These are phyloP conservation scores for Monilinia laxa DNA, from an alignment of 2,329 filamentous ascomycete species.

Conservation along the genomic window DNA sequence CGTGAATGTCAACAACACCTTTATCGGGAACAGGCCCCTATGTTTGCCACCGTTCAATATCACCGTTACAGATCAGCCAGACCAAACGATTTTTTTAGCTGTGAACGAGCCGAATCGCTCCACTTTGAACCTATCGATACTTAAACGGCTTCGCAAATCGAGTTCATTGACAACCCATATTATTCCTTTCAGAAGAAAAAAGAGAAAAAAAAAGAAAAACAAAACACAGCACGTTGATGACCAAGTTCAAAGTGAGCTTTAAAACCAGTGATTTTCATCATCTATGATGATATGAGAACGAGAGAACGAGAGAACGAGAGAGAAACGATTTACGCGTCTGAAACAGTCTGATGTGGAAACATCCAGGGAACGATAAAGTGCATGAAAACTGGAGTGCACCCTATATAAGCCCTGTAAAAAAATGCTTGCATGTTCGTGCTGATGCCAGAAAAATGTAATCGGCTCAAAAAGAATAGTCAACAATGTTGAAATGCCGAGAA, in stretches of 20 bases:
- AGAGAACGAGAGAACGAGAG: neutral
- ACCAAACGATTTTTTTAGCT: neutral
- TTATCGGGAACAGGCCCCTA: neutral
- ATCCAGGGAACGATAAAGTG: too few species aligned
- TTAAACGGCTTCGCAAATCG: neutral
- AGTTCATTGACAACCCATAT: neutral
- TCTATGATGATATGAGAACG: neutral
- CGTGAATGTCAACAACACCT: too few species aligned
- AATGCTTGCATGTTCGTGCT: too few species aligned
- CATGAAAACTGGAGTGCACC: too few species aligned
- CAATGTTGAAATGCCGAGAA: too few species aligned
- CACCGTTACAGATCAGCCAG: neutral
- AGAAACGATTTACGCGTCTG: neutral
- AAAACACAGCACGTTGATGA: too few species aligned
- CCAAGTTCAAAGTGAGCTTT: neutral
- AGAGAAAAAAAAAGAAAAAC: too few species aligned
- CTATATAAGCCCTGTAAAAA: too few species aligned
- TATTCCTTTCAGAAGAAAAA: too few species aligned
- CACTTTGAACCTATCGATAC: neutral
- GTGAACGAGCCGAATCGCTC: neutral
- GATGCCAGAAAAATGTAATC: too few species aligned
- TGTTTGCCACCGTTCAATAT: neutral
- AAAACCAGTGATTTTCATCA: neutral
- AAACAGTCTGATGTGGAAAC: too few species aligned
- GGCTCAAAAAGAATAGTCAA: too few species aligned